Conservation (phyloP, 2,329 filamentous ascomycete species). For the Exophiala oligosperma region DNA sequence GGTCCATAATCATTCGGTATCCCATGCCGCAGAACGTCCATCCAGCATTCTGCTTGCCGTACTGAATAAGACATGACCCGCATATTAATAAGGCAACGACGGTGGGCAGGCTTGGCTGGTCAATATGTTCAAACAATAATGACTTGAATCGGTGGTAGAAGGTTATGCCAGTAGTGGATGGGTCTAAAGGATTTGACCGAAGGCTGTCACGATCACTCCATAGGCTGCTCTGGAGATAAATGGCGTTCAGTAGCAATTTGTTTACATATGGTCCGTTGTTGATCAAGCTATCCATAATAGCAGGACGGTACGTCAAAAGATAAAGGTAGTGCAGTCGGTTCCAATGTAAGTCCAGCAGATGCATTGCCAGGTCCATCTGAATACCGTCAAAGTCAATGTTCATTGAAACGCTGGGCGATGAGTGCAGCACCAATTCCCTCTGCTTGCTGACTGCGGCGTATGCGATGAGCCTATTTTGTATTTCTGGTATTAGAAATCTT, state of each 20-base stretch:
- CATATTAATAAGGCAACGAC: background rate
- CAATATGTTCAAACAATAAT: background rate
- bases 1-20: background rate
- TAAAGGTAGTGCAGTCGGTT: constrained; percentile 42
- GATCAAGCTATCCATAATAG: constrained; percentile 39
- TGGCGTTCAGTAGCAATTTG: constrained; percentile 42
- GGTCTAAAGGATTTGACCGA: too few species aligned
- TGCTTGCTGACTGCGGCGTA: too few species aligned
- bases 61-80: background rate
- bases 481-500: too few species aligned
- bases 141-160: background rate
- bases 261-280: constrained; percentile 39
- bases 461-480: too few species aligned
- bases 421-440: too few species aligned
- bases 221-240: constrained; percentile 26
- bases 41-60: background rate
- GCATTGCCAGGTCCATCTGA: constrained; percentile 34
- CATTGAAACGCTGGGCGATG: too few species aligned
- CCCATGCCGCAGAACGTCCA: background rate
- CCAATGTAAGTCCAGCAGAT: constrained; percentile 43
- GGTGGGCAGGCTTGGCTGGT: background rate
- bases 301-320: constrained; percentile 41
- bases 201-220: too few species aligned
- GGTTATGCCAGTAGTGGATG: background rate
- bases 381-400: too few species aligned